Evolutionary conservation across 116 monocot species (phyloP).

Genomic region (Posidonia oceanica): DNA sequence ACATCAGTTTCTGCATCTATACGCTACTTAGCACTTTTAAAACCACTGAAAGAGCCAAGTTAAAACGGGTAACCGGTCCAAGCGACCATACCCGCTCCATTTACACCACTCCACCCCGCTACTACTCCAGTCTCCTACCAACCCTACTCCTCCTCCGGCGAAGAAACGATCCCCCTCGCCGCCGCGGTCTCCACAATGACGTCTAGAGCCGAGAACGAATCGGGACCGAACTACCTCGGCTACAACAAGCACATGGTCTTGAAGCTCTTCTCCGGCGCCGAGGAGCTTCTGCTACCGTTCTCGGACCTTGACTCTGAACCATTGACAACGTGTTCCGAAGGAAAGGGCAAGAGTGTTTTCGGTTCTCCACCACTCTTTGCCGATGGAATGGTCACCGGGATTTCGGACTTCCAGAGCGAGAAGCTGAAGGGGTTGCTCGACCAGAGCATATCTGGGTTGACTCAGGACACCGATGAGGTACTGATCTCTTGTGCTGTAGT

Average conservation of each 20-base stretch:
- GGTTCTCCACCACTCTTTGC: neutral
- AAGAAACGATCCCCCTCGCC: too few species aligned
- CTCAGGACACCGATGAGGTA: slow-evolving; percentile 4
- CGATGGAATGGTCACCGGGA: neutral
- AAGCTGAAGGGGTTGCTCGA: slow-evolving; percentile 1
- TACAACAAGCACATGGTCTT: slow-evolving; percentile 2
- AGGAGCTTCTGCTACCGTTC: slow-evolving; percentile 4
- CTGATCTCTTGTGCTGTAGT: too few species aligned
- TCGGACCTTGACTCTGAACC: neutral
- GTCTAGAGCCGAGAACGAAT: too few species aligned
- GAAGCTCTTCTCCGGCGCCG: neutral
- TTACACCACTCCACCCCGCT: too few species aligned
- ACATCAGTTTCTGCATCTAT: too few species aligned
- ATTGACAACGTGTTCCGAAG: neutral
- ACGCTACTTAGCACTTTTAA: too few species aligned
- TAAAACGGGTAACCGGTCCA: too few species aligned
- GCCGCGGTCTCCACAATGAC: too few species aligned
- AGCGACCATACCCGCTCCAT: too few species aligned
- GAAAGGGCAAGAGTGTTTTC: neutral
- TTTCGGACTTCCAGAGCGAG: slow-evolving; percentile 3
- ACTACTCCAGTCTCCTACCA: too few species aligned
- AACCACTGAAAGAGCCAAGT: too few species aligned
- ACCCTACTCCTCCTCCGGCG: too few species aligned
- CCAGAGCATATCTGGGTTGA: neutral
- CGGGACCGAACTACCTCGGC: neutral